A percentile compares a stretch with the other conserved stretches of the same genome.
Conservation (phyloP, 2,329 filamentous ascomycete species). For the Bipolaris cookei region DNA sequence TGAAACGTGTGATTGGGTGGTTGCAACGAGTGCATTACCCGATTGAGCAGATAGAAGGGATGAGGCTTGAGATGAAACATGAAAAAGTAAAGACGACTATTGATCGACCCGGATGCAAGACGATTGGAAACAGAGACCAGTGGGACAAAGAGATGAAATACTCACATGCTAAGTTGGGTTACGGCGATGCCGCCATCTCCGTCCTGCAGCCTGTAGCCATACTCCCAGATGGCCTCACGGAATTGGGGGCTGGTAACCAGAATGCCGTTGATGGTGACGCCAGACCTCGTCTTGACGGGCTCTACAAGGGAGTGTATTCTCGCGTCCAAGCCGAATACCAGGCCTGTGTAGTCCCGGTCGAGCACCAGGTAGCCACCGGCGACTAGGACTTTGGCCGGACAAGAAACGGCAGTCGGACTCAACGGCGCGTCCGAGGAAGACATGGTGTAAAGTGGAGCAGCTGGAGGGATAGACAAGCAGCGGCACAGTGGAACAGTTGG, state of each 20-base stretch:
- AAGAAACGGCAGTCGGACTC: conserved; percentile 67
- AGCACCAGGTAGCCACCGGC: conserved; percentile 95
- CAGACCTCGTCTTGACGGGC: conserved; percentile 63
- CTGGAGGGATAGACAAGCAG: conserved; percentile 14
- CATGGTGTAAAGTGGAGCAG: conserved; percentile 20
- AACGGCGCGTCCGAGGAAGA: conserved; percentile 22
- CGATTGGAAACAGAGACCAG: neutral
- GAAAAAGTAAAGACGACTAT: conserved; percentile 6
- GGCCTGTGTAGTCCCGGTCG: conserved; percentile 81
- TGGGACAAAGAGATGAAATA: conserved; percentile 31
- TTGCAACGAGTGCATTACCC: conserved; percentile 12
- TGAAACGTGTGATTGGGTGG: conserved; percentile 3
- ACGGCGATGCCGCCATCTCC: conserved; percentile 80
- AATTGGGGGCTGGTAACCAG: conserved; percentile 94
- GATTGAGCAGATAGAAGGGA: conserved; percentile 13
- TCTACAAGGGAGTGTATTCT: conserved; percentile 67
- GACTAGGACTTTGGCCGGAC: conserved; percentile 93
- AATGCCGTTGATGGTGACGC: conserved; percentile 71
- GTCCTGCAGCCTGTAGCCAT: conserved; percentile 74
- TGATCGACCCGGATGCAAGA: neutral
- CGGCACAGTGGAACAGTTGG: conserved; percentile 7
- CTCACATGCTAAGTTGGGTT: conserved; percentile 79
- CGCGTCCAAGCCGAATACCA: conserved; percentile 69
- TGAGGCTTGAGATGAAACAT: conserved; percentile 3
- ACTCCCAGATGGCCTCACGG: conserved; percentile 83